Percentiles rank a stretch among this genome's conserved stretches.
Conservation (phyloP, 495 filamentous ascomycete species). For the Daldinia grandis region DNA sequence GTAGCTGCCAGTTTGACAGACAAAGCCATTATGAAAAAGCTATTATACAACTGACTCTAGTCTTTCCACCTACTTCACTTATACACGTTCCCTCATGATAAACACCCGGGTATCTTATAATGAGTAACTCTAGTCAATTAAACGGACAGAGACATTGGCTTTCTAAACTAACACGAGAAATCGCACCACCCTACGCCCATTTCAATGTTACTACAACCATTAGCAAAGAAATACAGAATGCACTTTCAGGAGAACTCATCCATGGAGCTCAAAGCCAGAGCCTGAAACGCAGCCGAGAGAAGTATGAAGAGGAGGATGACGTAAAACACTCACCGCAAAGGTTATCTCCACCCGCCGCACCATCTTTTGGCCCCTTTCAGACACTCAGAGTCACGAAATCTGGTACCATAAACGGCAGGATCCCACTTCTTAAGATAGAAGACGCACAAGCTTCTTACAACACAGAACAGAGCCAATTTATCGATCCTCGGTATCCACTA, state of each 20-base stretch:
- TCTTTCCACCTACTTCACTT: background rate
- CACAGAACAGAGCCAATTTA: background rate
- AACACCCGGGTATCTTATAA: background rate
- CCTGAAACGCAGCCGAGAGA: conserved; percentile 18
- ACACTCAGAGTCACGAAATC: conserved; percentile 32
- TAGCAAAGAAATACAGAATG: background rate
- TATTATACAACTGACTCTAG: background rate
- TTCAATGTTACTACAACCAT: too few relatives aligned
- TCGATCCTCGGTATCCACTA: conserved; percentile 1
- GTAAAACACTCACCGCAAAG: conserved; percentile 6
- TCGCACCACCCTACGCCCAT: background rate
- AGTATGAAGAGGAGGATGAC: conserved; percentile 7
- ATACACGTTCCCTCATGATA: background rate
- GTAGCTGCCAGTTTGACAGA: background rate
- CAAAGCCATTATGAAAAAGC: background rate
- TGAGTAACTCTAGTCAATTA: background rate
- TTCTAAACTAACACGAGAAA: background rate
- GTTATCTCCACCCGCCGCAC: conserved; percentile 4
- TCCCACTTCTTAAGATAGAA: background rate
- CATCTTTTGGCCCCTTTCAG: conserved; percentile 20
- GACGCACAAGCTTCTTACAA: background rate
- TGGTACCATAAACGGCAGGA: background rate
- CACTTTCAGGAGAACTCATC: background rate
- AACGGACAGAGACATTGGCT: background rate
- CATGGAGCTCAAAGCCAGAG: background rate